phyloP scores from a whole-genome alignment of 768 basidiomycete species.

The Mrakia gelida region DNA sequence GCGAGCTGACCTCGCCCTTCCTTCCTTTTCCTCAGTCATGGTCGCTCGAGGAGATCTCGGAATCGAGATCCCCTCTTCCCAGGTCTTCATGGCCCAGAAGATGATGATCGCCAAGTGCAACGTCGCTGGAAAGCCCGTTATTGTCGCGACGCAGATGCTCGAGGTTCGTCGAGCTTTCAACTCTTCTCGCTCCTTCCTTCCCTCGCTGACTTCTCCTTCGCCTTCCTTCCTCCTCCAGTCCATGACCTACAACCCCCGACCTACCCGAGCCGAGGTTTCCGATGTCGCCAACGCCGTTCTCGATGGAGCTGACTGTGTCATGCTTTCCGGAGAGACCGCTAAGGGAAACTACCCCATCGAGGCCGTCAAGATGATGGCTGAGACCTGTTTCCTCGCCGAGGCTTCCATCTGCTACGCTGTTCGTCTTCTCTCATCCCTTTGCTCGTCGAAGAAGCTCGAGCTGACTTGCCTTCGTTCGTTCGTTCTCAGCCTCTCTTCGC shows the following conservation, averaged over 20 bases:
- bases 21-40: slow-evolving; percentile 64
- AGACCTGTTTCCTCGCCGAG: slow-evolving; percentile 96
- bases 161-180: slow-evolving; percentile 53
- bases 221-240: slow-evolving; percentile 54
- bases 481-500: slow-evolving; percentile 65
- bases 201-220: slow-evolving; percentile 31
- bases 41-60: slow-evolving; percentile 98
- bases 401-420: slow-evolving; percentile 84
- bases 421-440: not conserved
- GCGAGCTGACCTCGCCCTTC: not conserved
- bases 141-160: slow-evolving; percentile 69
- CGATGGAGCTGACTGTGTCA: slow-evolving; percentile 98
- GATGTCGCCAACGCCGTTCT: slow-evolving; percentile 99
- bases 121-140: slow-evolving; percentile 94
- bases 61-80: slow-evolving; percentile 98
- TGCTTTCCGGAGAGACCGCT: slow-evolving; percentile 98
- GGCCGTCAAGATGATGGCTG: slow-evolving; percentile 99
- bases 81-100: slow-evolving; percentile 98
- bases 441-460: not conserved
- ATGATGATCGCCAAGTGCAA: slow-evolving; percentile 84
- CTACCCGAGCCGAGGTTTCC: slow-evolving; percentile 97
- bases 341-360: slow-evolving; percentile 95
- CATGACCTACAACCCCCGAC: slow-evolving; percentile 98
- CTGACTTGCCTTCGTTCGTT: not conserved
- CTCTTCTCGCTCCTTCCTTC: not conserved